Percentiles rank a stretch among this genome's conserved stretches.
phyloP scores from a whole-genome alignment of 495 filamentous ascomycete genomes.

The Penicillium samsonianum region DNA sequence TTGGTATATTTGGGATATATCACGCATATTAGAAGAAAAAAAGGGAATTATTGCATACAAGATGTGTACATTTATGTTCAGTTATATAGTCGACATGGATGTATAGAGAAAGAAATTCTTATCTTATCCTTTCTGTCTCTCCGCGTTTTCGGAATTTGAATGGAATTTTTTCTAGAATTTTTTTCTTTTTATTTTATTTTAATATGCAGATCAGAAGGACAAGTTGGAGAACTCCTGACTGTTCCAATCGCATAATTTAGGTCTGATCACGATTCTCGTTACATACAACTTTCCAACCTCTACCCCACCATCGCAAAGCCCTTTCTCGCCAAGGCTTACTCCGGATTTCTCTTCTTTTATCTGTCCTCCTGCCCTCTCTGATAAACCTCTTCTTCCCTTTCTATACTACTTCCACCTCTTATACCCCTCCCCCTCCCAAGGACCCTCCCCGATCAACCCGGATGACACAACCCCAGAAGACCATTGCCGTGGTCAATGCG shows the following conservation, averaged over 20 bases:
- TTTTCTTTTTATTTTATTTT: constrained; percentile 13
- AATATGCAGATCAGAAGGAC: constrained; percentile 16
- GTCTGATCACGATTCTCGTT: constrained; percentile 31
- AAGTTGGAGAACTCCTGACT: constrained; percentile 27
- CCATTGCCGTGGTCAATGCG: constrained; percentile 89
- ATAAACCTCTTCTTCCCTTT: constrained; percentile 9
- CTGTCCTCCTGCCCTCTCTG: constrained; percentile 9
- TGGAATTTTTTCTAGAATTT: constrained; percentile 9
- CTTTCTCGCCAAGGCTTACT: constrained; percentile 35
- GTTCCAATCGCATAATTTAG: constrained; percentile 32
- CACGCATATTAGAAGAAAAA: neutral
- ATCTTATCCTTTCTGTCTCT: constrained; percentile 10
- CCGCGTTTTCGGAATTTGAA: constrained; percentile 1
- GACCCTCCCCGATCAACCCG: constrained; percentile 20
- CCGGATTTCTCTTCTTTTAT: constrained; percentile 29
- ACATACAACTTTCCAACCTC: constrained; percentile 28
- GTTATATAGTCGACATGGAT: too few species aligned
- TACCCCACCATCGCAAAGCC: constrained; percentile 34
- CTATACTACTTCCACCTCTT: neutral
- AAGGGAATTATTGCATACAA: too few species aligned
- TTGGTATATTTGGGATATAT: constrained; percentile 14
- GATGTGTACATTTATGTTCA: too few species aligned
- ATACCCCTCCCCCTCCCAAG: neutral
- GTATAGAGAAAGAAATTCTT: neutral
- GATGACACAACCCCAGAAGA: constrained; percentile 62